phyloP scores from a whole-genome alignment of 2,329 filamentous ascomycete species.

The Exophiala mesophila region DNA sequence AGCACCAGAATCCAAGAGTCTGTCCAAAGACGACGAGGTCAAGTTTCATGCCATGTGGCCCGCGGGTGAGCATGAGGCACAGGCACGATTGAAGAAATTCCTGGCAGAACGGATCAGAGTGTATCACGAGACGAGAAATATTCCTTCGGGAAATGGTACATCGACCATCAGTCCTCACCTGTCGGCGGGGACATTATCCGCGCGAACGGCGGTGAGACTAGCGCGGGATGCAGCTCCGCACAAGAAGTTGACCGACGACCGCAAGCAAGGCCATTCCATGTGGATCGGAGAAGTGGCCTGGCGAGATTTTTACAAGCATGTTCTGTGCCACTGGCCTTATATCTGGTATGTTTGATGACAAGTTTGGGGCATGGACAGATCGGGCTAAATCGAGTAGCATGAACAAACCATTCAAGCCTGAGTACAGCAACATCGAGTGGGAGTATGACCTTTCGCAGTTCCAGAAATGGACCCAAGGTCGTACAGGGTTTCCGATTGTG shows the following conservation, averaged over 20 bases:
- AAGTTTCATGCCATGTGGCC: conserved; percentile 62
- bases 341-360: conserved; percentile 40
- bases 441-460: conserved; percentile 68
- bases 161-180: conserved; percentile 69
- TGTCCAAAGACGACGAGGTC: conserved; percentile 56
- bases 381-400: conserved; percentile 43
- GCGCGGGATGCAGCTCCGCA: conserved; percentile 61
- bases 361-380: not conserved
- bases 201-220: conserved; percentile 60
- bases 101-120: conserved; percentile 56
- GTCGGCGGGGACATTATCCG: conserved; percentile 62
- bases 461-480: conserved; percentile 66
- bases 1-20: conserved; percentile 58
- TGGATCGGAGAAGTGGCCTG: conserved; percentile 84
- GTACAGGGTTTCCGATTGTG: conserved; percentile 75
- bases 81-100: conserved; percentile 60
- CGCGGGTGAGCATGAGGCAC: conserved; percentile 68
- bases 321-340: conserved; percentile 80
- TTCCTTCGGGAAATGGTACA: conserved; percentile 59
- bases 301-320: conserved; percentile 85
- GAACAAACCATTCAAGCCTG: conserved; percentile 75
- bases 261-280: conserved; percentile 46
- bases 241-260: conserved; percentile 37
- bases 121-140: conserved; percentile 63
- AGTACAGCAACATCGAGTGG: conserved; percentile 79